Evolutionary conservation across 805 yeast genomes (phyloP), one percentile per base, ranked within the genome.

Genomic region (Kazachstania africana): DNA sequence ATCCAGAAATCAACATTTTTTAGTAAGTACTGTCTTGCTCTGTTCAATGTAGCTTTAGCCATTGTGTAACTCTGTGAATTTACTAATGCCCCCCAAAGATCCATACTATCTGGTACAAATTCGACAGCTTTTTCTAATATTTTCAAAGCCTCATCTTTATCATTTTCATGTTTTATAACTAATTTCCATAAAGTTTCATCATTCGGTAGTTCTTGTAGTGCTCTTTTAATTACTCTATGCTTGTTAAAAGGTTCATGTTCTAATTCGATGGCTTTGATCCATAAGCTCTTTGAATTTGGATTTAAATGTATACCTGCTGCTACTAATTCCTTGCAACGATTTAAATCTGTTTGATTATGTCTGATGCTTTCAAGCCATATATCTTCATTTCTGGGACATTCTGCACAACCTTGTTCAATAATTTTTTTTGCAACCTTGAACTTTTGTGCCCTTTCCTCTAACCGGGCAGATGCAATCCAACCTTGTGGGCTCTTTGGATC

Each of bases 401-500:
- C 60, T 4, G 59, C 61, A 45, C 95, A 80, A 2, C 94, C 98
- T 47, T 81, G 73, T n/a, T 62, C 63, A 5, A 85, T 76, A 12
- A 80, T 38, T 15, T 55, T 56, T 32, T 68, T 67, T 0, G 97
- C 95, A 10, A 54, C 54, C 4, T 57, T 57, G 33, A 62, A 60
- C 31, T 72, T 74, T 27, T 65, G 65, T 1, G 76, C 78, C 27
- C 66, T 68, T 40, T 72, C 78, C 47, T 88, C 97, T 8, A 84
- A 50, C 28, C 83, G 57, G 0, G 95, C 93, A 29, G 84, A 71
- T 0, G 93, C 83, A 15, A 88, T 79, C 94, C 95, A 88, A 4
- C 79, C 81, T 29, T 70, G 70, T 0, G 94, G 70, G 36, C 75
- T 77, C 26, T 59, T 55, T 0, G 96, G 95, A 43, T 82, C 78